Percentiles rank a stretch among this genome's conserved stretches.
Conservation (phyloP, 495 filamentous ascomycete genomes). For the Hyphodiscus hymeniophilus region DNA sequence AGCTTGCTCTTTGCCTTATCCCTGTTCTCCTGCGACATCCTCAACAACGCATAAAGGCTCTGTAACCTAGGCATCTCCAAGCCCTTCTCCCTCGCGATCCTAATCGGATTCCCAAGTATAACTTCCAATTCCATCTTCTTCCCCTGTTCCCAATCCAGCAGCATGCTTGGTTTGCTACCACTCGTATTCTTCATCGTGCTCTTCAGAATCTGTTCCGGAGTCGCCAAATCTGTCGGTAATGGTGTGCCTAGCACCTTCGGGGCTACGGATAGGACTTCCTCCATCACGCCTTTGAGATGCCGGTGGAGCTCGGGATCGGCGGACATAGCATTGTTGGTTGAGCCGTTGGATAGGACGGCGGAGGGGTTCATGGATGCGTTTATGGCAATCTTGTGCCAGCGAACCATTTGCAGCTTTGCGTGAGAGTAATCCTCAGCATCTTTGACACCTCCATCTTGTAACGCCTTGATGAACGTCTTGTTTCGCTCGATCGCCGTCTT, state of each 20-base stretch:
- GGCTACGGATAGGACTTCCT: slow-evolving; percentile 47
- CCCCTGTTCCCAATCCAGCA: slow-evolving; percentile 39
- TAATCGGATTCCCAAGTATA: slow-evolving; percentile 44
- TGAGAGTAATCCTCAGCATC: slow-evolving; percentile 43
- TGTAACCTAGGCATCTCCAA: slow-evolving; percentile 39
- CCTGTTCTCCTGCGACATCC: slow-evolving; percentile 31
- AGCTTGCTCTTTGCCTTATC: slow-evolving; percentile 12
- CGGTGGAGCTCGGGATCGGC: slow-evolving; percentile 39
- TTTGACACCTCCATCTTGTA: slow-evolving; percentile 38
- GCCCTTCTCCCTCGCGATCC: slow-evolving; percentile 39
- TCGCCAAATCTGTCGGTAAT: slow-evolving; percentile 35
- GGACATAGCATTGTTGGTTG: slow-evolving; percentile 46
- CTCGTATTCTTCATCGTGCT: slow-evolving; percentile 44
- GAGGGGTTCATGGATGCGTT: slow-evolving; percentile 58
- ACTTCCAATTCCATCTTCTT: slow-evolving; percentile 48
- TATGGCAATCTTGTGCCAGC: slow-evolving; percentile 60
- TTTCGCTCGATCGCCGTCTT: slow-evolving; percentile 14
- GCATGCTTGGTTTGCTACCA: slow-evolving; percentile 52
- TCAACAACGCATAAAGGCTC: slow-evolving; percentile 35
- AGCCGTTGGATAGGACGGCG: slow-evolving; percentile 46
- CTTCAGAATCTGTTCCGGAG: slow-evolving; percentile 43
- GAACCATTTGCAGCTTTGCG: slow-evolving; percentile 43
- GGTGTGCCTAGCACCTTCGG: slow-evolving; percentile 41
- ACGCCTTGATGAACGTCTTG: slow-evolving; percentile 28
- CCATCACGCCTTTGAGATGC: slow-evolving; percentile 45